Evolutionary conservation across 2,329 filamentous ascomycete species (phyloP), one percentile per base, ranked within the genome.

Genomic region (Pyrenophora tritici-repentis): DNA sequence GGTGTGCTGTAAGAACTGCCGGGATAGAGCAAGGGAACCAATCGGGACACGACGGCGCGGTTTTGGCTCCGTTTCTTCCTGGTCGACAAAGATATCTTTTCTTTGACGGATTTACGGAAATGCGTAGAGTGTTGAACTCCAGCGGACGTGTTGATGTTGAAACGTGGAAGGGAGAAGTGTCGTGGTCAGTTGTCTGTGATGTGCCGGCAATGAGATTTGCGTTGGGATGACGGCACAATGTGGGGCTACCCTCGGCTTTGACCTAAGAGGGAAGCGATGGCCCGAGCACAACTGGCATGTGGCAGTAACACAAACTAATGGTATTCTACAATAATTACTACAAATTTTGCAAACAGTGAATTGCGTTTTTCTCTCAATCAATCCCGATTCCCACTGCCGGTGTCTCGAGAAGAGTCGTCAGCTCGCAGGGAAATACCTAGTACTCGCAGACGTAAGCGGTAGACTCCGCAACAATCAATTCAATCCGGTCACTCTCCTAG

Each of bases 41-140:
- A 50, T 50, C 44, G 37, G 32, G 29, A 40, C 50, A 33, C 42
- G 16, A 29, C 39, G 40, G 12, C 47, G 34, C 42, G 10, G 42
- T 35, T 42, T 22, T n/a, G 20, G 29, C 14, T 18, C 40, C 45
- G 35, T 39, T 41, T 36, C 16, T 33, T 31, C 35, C 24, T 49
- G 34, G 20, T 31, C 36, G 14, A n/a, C 35, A 24, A 24, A 16
- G 35, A 41, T 26, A 18, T 14, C 29, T 46, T 39, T 43, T 53
- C 35, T 29, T 31, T 14, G 10, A n/a, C 36, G 39, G 17, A 18
- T 18, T 34, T 38, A 48, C 33, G 35, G 41, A 20, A 22, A 39
- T 44, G 59, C 62, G 47, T 58, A 63, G 65, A 73, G 68, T 72
- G 67, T 72, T 71, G 68, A 71, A 66, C 68, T 71, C 63, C 53